These are phyloP conservation scores for Caryopteris hybrid DNA, from an alignment of 305 asterid species.

Conservation along the genomic window DNA sequence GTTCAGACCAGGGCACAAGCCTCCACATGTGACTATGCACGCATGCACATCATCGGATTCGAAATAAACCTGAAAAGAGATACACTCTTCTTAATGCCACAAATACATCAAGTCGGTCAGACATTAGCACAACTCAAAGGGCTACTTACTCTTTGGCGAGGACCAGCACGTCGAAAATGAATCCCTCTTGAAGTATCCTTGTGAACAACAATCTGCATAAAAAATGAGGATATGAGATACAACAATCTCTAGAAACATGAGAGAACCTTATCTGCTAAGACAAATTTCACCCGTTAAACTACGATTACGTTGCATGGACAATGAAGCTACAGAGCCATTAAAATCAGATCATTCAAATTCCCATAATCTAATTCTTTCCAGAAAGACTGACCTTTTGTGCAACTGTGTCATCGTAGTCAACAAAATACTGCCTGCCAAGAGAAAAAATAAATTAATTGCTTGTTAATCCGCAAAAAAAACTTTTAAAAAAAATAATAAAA, in stretches of 20 bases:
- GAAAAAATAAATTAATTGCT: no score
- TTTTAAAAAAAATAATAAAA: no score
- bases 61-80: conserved; percentile 64
- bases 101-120: neutral
- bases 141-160: conserved; percentile 66
- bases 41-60: conserved; percentile 78
- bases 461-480: no score
- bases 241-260: neutral
- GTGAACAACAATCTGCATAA: conserved; percentile 69
- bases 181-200: conserved; percentile 69
- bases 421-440: conserved; percentile 77
- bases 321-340: neutral
- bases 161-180: conserved; percentile 98
- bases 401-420: conserved; percentile 76
- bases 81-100: neutral
- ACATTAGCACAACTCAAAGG: neutral
- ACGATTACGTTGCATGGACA: neutral
- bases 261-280: neutral
- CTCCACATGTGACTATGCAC: conserved; percentile 95
- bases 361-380: neutral
- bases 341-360: no score
- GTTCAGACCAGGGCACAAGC: conserved; percentile 96
- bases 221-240: neutral
- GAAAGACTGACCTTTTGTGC: conserved; percentile 55
- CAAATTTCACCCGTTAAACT: neutral